Evolutionary conservation across 2,329 filamentous ascomycete species (phyloP), one percentile per base, ranked within the genome.

Genomic region (Colletotrichum sansevieriae): DNA sequence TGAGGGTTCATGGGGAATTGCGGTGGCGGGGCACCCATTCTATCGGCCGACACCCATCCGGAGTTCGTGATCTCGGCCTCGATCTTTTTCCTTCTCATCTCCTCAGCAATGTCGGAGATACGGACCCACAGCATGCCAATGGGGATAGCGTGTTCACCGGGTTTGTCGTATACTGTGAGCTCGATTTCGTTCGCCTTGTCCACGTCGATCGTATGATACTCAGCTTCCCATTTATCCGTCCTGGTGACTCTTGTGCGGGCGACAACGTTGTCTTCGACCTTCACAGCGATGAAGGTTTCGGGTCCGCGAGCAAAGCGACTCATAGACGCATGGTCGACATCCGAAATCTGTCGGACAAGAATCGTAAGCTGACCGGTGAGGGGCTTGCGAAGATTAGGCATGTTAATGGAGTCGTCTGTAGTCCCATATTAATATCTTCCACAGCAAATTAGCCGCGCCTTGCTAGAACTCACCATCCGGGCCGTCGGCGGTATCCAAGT

Each of bases 171-270:
- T 11, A 99, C 95, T 0, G 94, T 98, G 62, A 99, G 88, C 78
- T 99, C 96, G 70, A 99, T 94, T 81, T 99, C 96, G 80, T 99
- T 99, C 60, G 96, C 96, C 83, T 98, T 98, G 81, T 98, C 95
- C 65, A 99, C 96, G 72, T 96, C 93, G 70, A 99, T 91, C 67
- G 91, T 94, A 79, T 98, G 96, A 41, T 91, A 88, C 81, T 99
- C 96, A 73, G 94, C 93, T 47, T 94, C 90, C 95, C 95, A 99
- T 75, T 90, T 90, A 80, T 99, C 96, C 70, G 87, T 97, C 66
- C 95, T 88, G 10, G 95, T 94, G 1, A 92, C 88, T 78, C 90
- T 93, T 25, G 96, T 99, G 73, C 94, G 89, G 46, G 94, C 95
- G 75, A 97, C 94, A 71, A 98, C 89, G 61, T 91, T 89, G 80